Percentiles rank a stretch among this genome's conserved stretches.
Conservation (phyloP, 441 rosid genomes). For the Populus hybrid region DNA sequence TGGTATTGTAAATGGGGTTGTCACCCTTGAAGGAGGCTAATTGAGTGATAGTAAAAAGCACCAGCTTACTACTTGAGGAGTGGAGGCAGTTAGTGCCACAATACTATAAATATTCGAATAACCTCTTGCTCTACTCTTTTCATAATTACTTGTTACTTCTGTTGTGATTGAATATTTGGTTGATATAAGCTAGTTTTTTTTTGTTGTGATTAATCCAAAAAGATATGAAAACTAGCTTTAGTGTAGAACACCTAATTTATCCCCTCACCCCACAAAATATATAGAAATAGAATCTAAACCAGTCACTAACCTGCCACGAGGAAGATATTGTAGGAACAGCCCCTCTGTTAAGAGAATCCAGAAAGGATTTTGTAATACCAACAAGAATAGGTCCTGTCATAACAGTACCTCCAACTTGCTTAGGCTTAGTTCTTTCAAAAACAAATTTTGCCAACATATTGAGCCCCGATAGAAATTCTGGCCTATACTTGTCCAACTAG, state of each 20-base stretch:
- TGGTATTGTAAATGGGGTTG: no score
- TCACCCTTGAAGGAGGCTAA: no score
- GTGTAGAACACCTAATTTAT: not conserved
- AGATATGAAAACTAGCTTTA: no score
- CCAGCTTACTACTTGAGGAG: no score
- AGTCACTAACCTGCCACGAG: constrained; percentile 90
- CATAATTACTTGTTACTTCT: no score
- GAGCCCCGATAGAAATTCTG: constrained; percentile 79
- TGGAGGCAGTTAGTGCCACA: no score
- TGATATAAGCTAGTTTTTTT: no score
- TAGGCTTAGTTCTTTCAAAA: constrained; percentile 96
- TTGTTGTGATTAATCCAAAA: no score
- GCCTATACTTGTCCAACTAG: constrained; percentile 79
- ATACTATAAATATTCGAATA: no score
- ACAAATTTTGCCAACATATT: constrained; percentile 94
- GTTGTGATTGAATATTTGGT: no score
- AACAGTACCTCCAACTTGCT: constrained; percentile 86
- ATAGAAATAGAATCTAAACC: not conserved
- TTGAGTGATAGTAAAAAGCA: no score
- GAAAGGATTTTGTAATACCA: constrained; percentile 82
- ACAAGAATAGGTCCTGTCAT: constrained; percentile 95
- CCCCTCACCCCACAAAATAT: not conserved
- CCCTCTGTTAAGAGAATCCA: constrained; percentile 93
- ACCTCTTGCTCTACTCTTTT: no score
- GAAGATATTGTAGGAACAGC: constrained; percentile 98